A percentile compares a stretch with the other conserved stretches of the same genome.
Conservation (phyloP, 352 stramenopile species). For the Discostella stelligera region DNA sequence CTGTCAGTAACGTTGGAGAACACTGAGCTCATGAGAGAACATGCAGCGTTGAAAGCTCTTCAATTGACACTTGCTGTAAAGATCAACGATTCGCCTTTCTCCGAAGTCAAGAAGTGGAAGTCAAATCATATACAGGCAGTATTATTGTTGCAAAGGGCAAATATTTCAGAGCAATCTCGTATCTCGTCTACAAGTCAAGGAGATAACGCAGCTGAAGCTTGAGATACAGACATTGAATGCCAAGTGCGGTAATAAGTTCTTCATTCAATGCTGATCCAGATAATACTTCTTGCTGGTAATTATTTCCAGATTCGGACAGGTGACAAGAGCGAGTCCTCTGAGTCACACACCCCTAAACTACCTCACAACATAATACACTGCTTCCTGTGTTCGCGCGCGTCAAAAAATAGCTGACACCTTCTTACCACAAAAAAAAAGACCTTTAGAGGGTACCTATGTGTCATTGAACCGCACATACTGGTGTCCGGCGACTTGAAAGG, state of each 20-base stretch:
- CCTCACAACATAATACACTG: no score
- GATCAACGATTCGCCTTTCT: constrained; percentile 2
- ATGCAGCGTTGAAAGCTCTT: background rate
- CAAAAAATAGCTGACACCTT: no score
- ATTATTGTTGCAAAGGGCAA: constrained; percentile 1
- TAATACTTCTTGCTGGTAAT: no score
- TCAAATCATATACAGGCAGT: background rate
- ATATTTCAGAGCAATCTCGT: background rate
- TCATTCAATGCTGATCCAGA: background rate
- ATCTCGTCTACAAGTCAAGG: background rate
- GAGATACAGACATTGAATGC: constrained; percentile 6
- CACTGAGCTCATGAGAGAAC: constrained; percentile 12
- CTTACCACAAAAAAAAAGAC: no score
- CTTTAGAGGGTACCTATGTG: no score
- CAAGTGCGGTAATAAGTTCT: constrained; percentile 4
- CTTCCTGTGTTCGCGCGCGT: no score
- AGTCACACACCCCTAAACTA: no score
- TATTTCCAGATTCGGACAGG: no score
- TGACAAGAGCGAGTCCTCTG: no score
- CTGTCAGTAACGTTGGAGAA: constrained; percentile 1
- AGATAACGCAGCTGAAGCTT: constrained; percentile 2
- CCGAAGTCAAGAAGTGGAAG: background rate
- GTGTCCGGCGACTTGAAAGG: no score
- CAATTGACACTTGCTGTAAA: background rate
- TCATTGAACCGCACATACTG: no score